Percentiles rank a stretch among this genome's conserved stretches.
phyloP scores from a whole-genome alignment of 495 filamentous ascomycete genomes.

The Venustampulla echinocandica region DNA sequence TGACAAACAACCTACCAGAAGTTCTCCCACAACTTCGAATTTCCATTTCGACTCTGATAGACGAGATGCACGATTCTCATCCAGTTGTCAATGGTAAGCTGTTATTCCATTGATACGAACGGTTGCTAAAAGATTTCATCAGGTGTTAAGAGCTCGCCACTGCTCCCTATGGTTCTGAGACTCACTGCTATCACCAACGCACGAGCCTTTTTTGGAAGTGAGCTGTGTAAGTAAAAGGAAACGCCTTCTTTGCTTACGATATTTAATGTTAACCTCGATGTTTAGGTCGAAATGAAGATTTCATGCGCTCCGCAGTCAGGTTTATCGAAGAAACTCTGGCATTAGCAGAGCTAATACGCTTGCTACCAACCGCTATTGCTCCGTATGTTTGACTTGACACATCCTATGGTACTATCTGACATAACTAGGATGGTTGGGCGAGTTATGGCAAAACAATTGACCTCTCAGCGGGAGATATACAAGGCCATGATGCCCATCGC shows the following conservation, averaged over 20 bases:
- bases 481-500: neutral
- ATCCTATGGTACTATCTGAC: neutral
- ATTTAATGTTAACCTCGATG: neutral
- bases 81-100: slow-evolving; percentile 11
- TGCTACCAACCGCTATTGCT: neutral
- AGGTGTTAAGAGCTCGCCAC: neutral
- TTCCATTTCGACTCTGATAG: neutral
- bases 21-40: slow-evolving; percentile 11
- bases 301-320: slow-evolving; percentile 12
- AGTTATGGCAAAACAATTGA: neutral
- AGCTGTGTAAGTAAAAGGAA: slow-evolving; percentile 4
- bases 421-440: neutral
- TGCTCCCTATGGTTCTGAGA: neutral
- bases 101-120: neutral
- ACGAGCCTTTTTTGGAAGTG: slow-evolving; percentile 12
- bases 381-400: neutral
- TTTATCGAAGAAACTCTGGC: slow-evolving; percentile 19
- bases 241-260: neutral
- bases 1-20: slow-evolving; percentile 22
- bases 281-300: slow-evolving; percentile 16
- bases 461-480: neutral
- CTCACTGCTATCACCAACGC: neutral
- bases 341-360: slow-evolving; percentile 15
- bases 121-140: neutral
- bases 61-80: slow-evolving; percentile 1